phyloP scores from a whole-genome alignment of 495 filamentous ascomycete species.

The Aspergillus kassunensis region DNA sequence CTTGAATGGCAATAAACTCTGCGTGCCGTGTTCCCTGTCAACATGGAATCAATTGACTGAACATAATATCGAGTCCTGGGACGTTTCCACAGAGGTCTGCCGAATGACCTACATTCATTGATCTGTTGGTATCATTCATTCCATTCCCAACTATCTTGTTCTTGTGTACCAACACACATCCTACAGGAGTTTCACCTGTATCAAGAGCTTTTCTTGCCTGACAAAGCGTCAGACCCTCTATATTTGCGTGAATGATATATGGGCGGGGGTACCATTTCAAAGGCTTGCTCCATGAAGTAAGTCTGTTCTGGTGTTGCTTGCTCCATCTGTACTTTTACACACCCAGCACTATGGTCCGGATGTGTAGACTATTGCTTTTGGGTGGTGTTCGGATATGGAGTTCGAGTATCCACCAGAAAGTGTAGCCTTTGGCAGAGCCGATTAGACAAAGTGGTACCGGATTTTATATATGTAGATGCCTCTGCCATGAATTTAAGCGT shows the following conservation, averaged over 20 bases:
- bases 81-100: too few relatives aligned
- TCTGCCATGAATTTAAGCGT: too few relatives aligned
- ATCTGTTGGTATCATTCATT: conserved; percentile 95
- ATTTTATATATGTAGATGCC: too few relatives aligned
- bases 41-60: too few relatives aligned
- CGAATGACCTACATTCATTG: conserved; percentile 58
- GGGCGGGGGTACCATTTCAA: conserved; percentile 54
- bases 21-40: conserved; percentile 95
- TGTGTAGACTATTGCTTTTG: too few relatives aligned
- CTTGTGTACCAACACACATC: conserved; percentile 83
- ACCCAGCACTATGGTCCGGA: too few relatives aligned
- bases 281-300: conserved; percentile 65
- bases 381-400: too few relatives aligned
- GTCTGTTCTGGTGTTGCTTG: conserved; percentile 39
- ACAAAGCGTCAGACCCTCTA: conserved; percentile 4
- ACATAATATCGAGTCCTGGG: too few relatives aligned
- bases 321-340: too few relatives aligned
- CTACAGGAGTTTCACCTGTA: conserved; percentile 88
- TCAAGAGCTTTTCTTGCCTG: conserved; percentile 77
- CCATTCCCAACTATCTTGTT: conserved; percentile 73
- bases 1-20: conserved; percentile 80
- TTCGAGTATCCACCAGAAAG: too few relatives aligned
- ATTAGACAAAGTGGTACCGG: too few relatives aligned
- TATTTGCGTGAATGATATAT: background rate
- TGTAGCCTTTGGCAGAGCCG: too few relatives aligned